Percentiles rank a stretch among this genome's conserved stretches.
Evolutionary conservation across 2,329 filamentous ascomycete species (phyloP).

Genomic region (Monosporascus ibericus): DNA sequence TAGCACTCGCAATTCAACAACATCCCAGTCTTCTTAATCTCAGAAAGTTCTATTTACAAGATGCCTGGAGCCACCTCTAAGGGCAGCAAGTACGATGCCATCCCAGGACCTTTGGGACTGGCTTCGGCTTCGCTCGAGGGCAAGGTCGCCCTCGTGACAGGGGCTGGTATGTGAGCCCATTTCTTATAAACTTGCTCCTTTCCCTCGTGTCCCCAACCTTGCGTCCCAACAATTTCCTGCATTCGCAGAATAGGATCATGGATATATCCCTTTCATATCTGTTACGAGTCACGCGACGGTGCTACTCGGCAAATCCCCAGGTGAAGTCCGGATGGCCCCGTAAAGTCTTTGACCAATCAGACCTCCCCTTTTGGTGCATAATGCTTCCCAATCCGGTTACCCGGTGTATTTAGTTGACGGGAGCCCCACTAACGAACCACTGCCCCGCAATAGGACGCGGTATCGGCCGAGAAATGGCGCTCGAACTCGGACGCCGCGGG

Average conservation of each 20-base stretch:
- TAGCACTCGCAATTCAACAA: not conserved
- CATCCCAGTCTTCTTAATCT: not conserved
- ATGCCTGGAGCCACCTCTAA: constrained; percentile 27
- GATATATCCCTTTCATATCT: too few relatives aligned
- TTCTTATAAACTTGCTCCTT: not conserved
- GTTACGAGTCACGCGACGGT: not conserved
- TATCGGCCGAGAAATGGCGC: constrained; percentile 61
- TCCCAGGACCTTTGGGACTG: constrained; percentile 32
- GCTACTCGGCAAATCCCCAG: constrained; percentile 15
- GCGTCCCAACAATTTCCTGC: too few relatives aligned
- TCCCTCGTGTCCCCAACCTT: too few relatives aligned
- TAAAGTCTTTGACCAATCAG: constrained; percentile 7
- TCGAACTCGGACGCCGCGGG: constrained; percentile 58
- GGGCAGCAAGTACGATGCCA: constrained; percentile 28
- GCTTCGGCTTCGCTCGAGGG: constrained; percentile 32
- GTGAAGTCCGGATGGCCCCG: constrained; percentile 14
- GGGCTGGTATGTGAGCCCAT: constrained; percentile 28
- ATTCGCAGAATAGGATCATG: too few relatives aligned
- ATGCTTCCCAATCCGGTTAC: constrained; percentile 1
- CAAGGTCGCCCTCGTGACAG: constrained; percentile 32
- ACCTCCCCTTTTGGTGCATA: not conserved
- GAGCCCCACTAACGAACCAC: constrained; percentile 5
- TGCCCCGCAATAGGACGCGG: constrained; percentile 43
- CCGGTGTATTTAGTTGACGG: constrained; percentile 1
- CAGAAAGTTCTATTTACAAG: constrained; percentile 8